Evolutionary conservation across 371 early-diverging fungal species (phyloP), one percentile per base, ranked within the genome.

Genomic region (Lichtheimia ornata): DNA sequence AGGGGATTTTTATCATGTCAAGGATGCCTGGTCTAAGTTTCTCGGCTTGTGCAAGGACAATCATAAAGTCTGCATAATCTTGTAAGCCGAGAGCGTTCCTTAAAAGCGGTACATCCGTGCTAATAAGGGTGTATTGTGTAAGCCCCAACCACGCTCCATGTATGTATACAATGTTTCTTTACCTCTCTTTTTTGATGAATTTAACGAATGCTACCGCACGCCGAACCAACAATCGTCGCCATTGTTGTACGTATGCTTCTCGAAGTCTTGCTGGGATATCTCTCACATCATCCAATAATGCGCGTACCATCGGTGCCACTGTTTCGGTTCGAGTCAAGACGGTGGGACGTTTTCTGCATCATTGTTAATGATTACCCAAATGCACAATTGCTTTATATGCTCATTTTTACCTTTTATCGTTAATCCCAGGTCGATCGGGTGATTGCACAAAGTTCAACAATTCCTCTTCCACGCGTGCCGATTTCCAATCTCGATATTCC

Each of bases 21-120:
- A 77, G 70, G 40, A 77, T 76, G 0, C 83, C 82, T 18, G 83
- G 84, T 44, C 73, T 71, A 17, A 85, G 41, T 49, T 84, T 76
- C 22, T 85, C 86, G 2, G 86, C 86, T 22, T 80, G 81, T 11
- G 82, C 74, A n/a, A 84, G 63, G 5, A 85, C 71, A 43, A 85
- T 78, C 13, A 66, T 72, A 30, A 85, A 74, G 55, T 83, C 84
- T 14, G 59, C 54, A 66, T 63, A 57, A 35, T 71, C 44, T 40
- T 66, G 64, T 15, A 77, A 35, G 18, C 59, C 70, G 15, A 80
- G 57, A 2, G 76, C 70, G 56, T 79, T 54, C 69, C 72, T 66
- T 44, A 77, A 43, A 20, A 56, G 28, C 35, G 53, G 28, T 42
- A 14, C 49, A 18, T 18, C 12, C 35, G 30, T 41, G 15, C 40